Evolutionary conservation across 1,284 basidiomycete species (phyloP), one percentile per base, ranked within the genome.

Genomic region (Puccinia polysora): DNA sequence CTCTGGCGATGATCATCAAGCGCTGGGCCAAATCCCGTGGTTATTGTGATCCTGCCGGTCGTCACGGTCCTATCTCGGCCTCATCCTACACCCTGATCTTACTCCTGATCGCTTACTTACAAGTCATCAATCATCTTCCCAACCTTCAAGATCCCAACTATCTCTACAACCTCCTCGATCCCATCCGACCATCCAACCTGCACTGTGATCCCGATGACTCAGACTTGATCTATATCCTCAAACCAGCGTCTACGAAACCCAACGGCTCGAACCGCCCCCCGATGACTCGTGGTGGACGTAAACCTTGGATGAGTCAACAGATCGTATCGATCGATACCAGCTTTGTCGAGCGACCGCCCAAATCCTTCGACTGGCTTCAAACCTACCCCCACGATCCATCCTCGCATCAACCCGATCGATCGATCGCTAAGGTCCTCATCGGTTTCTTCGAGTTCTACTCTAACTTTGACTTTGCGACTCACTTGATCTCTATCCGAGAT

Each of bases 21-120:
- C 40, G 49, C 15, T 69, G 67, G 67, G 67, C 67, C n/a, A 69
- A 69, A 30, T 0, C 45, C 23, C 56, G 67, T 43, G 67, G 67
- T 6, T 56, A 45, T 40, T 69, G 67, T 36, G 67, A 69, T 52
- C 67, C 67, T 7, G 59, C 67, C 20, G 67, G 67, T 10, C 6
- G 32, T n/a, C 20, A 45, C 3, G 67, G 67, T 23, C 67, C 67
- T 7, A 49, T 47, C 30, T 56, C 55, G 2, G 40, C 56, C 15
- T 69, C 67, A 2, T 49, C 55, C 4, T 69, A 69, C 36, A 69
- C 67, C 28, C 23, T 69, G 12, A 40, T 69, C 32, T 45, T 69
- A 30, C 40, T 69, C 32, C 12, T 69, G 10, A 69, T 69, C 43
- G 67, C 18, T 6, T 69, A 69, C 30, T 36, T 69, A 1, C 67